Evolutionary conservation across 345 rosid species (phyloP), one percentile per base, ranked within the genome.

Genomic region (Corchorus capsularis): DNA sequence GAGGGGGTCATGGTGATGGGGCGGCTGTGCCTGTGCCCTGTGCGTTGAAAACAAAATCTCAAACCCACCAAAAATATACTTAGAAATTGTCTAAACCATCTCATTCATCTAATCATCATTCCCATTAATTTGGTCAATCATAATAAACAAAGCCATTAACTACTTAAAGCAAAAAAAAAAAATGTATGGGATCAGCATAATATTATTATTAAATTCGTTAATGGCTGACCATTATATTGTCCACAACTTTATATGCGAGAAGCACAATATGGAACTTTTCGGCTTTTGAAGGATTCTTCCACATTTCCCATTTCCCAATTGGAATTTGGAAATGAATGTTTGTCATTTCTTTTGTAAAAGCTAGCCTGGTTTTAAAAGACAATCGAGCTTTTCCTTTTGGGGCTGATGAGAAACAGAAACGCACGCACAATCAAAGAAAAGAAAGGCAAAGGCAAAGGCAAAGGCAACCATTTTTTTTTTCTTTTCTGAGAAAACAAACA

Each of bases 221-320:
- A 53, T 53, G 74, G 34, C 35, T 9, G 62, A 70, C 49, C 73
- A 71, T 71, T 19, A 56, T 71, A 41, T 57, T 71, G 75, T 71
- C 75, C 64, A 12, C 75, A 39, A 56, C 7, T 43, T 6, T 37
- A 1, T 49, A 27, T 45, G 34, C 74, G 63, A 54, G 46, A 55
- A 71, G 37, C 74, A 55, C 63, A 35, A 53, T 8, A 52, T 27
- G 27, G 27, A 27, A n/a, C 6, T 11, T 59, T 20, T 59, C 16
- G 63, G 37, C 63, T 22, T 59, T 60, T 60, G 64, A 65, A 41
- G 69, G 49, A 39, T 63, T 39, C 72, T 69, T 50, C 59, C 8
- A 50, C 45, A 69, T 27, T 69, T 69, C 45, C 32, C 17, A 37
- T 27, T 50, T 69, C 45, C 32, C 17, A 37, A 71, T n/a, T 54